Percentiles rank a stretch among this genome's conserved stretches.
These are phyloP conservation scores for Aspergillus thermomutatus DNA, from an alignment of 2,329 filamentous ascomycete genomes.

Conservation along the genomic window DNA sequence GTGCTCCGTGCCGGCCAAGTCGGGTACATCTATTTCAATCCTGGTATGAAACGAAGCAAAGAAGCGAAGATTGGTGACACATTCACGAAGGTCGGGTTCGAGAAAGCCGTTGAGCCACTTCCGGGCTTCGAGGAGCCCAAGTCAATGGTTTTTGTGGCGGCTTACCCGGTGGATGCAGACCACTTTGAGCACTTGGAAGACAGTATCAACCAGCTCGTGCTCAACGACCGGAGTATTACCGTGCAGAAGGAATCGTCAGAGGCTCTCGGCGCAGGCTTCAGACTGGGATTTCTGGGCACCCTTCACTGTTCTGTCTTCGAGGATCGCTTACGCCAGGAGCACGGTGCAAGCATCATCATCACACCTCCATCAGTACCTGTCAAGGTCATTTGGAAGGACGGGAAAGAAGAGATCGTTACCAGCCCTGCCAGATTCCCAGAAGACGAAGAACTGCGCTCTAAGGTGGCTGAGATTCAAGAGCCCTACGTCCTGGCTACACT, in stretches of 20 bases:
- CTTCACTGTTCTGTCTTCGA: slow-evolving; percentile 99
- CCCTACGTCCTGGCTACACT: slow-evolving; percentile 79
- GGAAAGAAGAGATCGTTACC: slow-evolving; percentile 72
- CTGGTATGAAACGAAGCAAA: slow-evolving; percentile 94
- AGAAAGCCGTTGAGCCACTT: slow-evolving; percentile 72
- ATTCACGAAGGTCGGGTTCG: slow-evolving; percentile 76
- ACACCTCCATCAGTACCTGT: slow-evolving; percentile 94
- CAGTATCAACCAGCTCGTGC: slow-evolving; percentile 86
- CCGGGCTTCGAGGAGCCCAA: slow-evolving; percentile 97
- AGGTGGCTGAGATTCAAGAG: slow-evolving; percentile 63
- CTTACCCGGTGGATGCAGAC: slow-evolving; percentile 87
- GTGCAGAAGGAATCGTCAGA: slow-evolving; percentile 93
- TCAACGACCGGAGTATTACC: slow-evolving; percentile 94
- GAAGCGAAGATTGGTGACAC: slow-evolving; percentile 97
- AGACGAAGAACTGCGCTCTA: slow-evolving; percentile 53
- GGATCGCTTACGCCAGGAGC: slow-evolving; percentile 88
- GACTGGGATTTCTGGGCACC: slow-evolving; percentile 91
- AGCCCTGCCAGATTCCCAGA: slow-evolving; percentile 90
- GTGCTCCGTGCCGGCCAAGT: slow-evolving; percentile 86
- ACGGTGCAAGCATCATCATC: slow-evolving; percentile 92
- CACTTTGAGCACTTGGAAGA: slow-evolving; percentile 86
- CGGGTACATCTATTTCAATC: slow-evolving; percentile 95
- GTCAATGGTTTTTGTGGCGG: slow-evolving; percentile 97
- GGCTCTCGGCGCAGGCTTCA: slow-evolving; percentile 88
- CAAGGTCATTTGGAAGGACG: slow-evolving; percentile 74